Evolutionary conservation across 176 grass and related monocot species (phyloP), one percentile per base, ranked within the genome.

Genomic region (Hordeum marinum): DNA sequence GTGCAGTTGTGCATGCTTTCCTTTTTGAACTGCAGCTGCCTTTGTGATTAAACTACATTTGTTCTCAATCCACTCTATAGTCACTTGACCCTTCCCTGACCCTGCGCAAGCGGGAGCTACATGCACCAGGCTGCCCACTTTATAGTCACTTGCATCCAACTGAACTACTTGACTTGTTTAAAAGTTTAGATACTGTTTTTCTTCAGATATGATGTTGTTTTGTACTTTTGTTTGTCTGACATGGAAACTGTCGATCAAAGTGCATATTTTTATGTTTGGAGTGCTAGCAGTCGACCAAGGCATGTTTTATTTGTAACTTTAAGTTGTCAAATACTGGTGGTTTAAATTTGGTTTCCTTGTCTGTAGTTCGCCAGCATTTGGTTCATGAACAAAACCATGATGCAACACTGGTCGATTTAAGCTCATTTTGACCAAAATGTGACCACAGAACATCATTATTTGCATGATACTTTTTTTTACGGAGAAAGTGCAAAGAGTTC

Each of bases 261-360:
- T 78, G 37, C 36, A 34, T 60, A 58, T 42, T 37, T 10, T 31
- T 58, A 41, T 78, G 17, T 78, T 68, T 69, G 80, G 40, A 43
- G 80, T 48, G 84, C 58, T 85, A 84, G 87, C 64, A 90, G 89
- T 55, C 63, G 83, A 68, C 64, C 21, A 36, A 21, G 7, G 11
- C 27, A 80, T 67, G 20, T 46, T 80, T 35, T 57, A 39, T 82
- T 55, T 57, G 46, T 69, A 70, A 82, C 31, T 11, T 45, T 9
- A 24, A 70, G 45, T 70, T 50, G 43, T 15, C 43, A 75, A 70
- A 25, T 64, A 68, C 37, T 48, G 3, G 23, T 86, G 40, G 17
- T 80, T 46, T 36, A 62, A 24, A 80, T 80, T 35, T 75, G 40
- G 43, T 65, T 64, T 71, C 67, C 14, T 81, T 48, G 14, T 37